Evolutionary conservation across 257 asterid species (phyloP).

Genomic region (Solanum lignicaule): DNA sequence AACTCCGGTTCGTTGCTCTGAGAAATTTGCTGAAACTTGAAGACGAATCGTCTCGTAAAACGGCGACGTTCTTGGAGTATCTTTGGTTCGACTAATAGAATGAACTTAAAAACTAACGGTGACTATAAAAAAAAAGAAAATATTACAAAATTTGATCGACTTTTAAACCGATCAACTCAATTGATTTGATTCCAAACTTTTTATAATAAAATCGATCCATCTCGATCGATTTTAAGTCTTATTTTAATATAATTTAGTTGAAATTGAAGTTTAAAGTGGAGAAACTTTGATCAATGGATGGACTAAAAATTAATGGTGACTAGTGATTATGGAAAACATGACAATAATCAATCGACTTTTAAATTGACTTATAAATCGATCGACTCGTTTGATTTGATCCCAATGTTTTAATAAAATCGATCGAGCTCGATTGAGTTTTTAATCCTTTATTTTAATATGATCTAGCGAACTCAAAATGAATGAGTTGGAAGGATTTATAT

Average conservation of each 20-base stretch:
- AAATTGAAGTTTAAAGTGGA: too few species aligned
- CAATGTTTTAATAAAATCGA: too few species aligned
- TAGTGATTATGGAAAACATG: neutral
- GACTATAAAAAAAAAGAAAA: too few species aligned
- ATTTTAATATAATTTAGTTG: neutral
- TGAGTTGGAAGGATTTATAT: neutral
- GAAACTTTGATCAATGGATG: too few species aligned
- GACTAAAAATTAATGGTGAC: too few species aligned
- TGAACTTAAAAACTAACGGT: too few species aligned
- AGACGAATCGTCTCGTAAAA: neutral
- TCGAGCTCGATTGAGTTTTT: neutral
- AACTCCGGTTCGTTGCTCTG: neutral
- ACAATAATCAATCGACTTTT: too few species aligned
- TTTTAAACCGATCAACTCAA: too few species aligned
- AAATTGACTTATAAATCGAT: too few species aligned
- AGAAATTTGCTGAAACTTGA: neutral
- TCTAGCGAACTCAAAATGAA: neutral
- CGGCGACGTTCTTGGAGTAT: neutral
- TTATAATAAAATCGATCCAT: neutral
- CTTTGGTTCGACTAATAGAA: neutral
- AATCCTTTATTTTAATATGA: too few species aligned
- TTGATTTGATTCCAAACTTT: too few species aligned
- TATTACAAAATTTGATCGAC: too few species aligned
- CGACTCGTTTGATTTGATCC: neutral
- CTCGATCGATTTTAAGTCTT: neutral